Evolutionary conservation across 331 rosid species (phyloP).

Genomic region (Dryas integrifolia): DNA sequence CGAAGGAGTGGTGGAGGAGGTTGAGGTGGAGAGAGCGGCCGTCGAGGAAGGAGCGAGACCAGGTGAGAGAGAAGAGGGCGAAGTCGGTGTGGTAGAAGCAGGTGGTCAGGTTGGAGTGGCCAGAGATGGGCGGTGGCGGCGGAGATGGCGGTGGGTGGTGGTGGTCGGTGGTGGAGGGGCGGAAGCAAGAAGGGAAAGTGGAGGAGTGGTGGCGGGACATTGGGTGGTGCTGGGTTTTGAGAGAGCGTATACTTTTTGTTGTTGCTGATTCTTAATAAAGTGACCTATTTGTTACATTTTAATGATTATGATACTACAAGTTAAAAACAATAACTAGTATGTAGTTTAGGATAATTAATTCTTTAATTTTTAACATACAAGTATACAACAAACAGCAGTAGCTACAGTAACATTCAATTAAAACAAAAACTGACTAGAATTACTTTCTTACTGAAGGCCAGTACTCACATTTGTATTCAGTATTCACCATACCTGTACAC

Average conservation of each 20-base stretch:
- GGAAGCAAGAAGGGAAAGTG: conserved; percentile 63
- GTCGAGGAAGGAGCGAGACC: conserved; percentile 78
- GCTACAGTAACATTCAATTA: not conserved
- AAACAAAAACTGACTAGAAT: not conserved
- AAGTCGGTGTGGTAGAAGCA: conserved; percentile 69
- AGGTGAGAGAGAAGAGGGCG: conserved; percentile 64
- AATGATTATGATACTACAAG: no score
- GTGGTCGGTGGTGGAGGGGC: conserved; percentile 38
- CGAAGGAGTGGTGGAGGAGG: conserved; percentile 51
- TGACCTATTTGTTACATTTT: no score
- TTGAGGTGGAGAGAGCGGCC: conserved; percentile 79
- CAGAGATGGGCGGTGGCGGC: conserved; percentile 41
- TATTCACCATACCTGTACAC: conserved; percentile 41
- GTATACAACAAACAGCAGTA: not conserved
- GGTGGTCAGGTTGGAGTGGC: conserved; percentile 67
- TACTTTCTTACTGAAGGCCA: not conserved
- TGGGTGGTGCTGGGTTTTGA: not conserved
- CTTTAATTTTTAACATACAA: no score
- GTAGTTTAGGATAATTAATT: no score
- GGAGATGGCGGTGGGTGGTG: conserved; percentile 24
- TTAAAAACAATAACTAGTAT: no score
- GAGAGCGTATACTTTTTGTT: no score
- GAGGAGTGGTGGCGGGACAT: conserved; percentile 56
- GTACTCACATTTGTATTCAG: not conserved
- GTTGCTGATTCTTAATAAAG: no score